Evolutionary conservation across 2,329 filamentous ascomycete genomes (phyloP).

Genomic region (Colletotrichum sp.): DNA sequence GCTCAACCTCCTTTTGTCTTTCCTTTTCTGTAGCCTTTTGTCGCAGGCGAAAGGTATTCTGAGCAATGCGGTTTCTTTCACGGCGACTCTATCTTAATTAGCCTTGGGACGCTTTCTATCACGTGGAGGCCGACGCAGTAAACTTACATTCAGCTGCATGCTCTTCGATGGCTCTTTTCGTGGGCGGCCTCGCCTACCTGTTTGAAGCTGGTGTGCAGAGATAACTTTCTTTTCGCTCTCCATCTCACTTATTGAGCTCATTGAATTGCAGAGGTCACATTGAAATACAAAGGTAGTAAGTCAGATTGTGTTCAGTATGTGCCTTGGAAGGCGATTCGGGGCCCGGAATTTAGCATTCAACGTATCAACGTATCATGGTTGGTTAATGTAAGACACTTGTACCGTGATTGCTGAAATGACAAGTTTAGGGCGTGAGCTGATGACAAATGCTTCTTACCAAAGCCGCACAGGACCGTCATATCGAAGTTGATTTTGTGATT

Average conservation of each 20-base stretch:
- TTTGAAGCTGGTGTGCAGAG: neutral
- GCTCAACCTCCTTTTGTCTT: neutral
- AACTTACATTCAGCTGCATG: neutral
- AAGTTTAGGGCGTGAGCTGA: neutral
- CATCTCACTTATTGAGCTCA: neutral
- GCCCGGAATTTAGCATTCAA: neutral
- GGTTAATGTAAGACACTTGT: neutral
- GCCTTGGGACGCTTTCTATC: accelerated
- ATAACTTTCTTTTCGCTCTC: neutral
- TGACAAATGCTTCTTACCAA: neutral
- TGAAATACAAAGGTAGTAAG: neutral
- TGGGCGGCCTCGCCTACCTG: neutral
- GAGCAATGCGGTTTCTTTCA: neutral
- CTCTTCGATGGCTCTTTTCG: neutral
- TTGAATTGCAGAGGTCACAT: neutral
- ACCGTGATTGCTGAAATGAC: neutral
- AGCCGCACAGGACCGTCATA: neutral
- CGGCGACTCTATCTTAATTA: neutral
- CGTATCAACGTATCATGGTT: neutral
- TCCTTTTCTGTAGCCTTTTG: neutral
- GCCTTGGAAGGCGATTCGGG: neutral
- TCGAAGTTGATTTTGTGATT: neutral
- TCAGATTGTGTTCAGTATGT: neutral
- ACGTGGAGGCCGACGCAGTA: neutral
- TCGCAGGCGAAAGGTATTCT: neutral